phyloP scores from a whole-genome alignment of 176 grass and related monocot genomes.

The Musa beccarii region DNA sequence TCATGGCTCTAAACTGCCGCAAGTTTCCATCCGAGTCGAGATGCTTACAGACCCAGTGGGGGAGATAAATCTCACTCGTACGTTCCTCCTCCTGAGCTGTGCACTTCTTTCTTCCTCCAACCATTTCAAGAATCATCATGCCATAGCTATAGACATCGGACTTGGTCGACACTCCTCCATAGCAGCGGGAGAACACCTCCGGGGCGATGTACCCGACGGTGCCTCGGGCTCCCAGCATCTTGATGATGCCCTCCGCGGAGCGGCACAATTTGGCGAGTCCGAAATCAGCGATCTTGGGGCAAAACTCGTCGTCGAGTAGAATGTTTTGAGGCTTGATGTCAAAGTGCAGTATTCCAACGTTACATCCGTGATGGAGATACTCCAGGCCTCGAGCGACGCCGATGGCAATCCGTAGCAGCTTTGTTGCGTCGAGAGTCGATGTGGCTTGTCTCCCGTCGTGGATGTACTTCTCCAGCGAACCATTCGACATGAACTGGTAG shows the following conservation, averaged over 20 bases:
- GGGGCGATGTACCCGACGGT: not conserved
- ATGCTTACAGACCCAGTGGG: not conserved
- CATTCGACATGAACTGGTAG: not conserved
- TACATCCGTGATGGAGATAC: not conserved
- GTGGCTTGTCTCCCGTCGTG: not conserved
- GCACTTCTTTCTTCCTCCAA: not conserved
- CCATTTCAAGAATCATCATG: conserved; percentile 9
- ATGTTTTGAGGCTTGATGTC: not conserved
- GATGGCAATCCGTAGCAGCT: not conserved
- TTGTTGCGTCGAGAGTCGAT: not conserved
- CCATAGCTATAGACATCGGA: not conserved
- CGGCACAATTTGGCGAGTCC: not conserved
- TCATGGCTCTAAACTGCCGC: not conserved
- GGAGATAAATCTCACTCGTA: not conserved
- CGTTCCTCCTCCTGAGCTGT: not conserved
- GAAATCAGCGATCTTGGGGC: not conserved
- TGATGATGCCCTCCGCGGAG: not conserved
- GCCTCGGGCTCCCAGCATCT: not conserved
- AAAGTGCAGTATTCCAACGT: not conserved
- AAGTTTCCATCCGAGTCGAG: not conserved
- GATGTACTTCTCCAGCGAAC: not conserved
- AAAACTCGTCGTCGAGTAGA: not conserved
- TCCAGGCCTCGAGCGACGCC: not conserved
- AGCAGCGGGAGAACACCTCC: not conserved
- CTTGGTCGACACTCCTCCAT: not conserved